Evolutionary conservation across 1,284 basidiomycete species (phyloP), one percentile per base, ranked within the genome.

Genomic region (Xanthoconium separans): DNA sequence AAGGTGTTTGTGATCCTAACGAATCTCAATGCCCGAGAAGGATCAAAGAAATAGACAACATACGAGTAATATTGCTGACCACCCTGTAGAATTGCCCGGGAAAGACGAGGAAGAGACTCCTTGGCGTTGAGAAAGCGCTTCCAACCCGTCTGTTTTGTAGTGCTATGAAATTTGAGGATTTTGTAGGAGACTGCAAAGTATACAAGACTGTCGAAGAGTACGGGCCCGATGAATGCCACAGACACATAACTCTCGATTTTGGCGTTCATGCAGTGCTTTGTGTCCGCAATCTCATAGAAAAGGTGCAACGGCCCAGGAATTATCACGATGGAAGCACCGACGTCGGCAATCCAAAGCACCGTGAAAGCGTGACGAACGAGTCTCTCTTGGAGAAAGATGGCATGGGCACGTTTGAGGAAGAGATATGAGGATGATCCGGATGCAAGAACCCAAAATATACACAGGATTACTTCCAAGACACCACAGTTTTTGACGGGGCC

Each of bases 21-120:
- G 27, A 27, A 16, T 41, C 16, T 55, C 15, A n/a, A 22, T 18
- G 36, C 27, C 34, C 12, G 45, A 53, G 36, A 1, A 47, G 15
- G 16, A 37, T n/a, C 11, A 15, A 13, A 39, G 5, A 33, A 16
- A 24, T 24, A 42, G 36, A 20, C 27, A 34, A 43, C 56, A n/a
- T 51, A 66, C 70, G 61, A 20, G 45, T 72, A 67, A 48, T 72
- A 73, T 44, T 55, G 61, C 42, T 72, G 66, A 29, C 71, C 70
- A 11, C 65, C 65, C 22, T 54, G 51, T 33, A 72, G 45, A 12
- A 73, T 18, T 15, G 66, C 61, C 40, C 46, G 56, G 15, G 70
- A 65, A 51, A 71, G 45, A 39, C 44, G 60, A 50, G 66, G 70
- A 40, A 72, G 62, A 6, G 60, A n/a, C 34, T 8, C 20, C 4